Evolutionary conservation across 2,329 filamentous ascomycete genomes (phyloP).

Genomic region (Trichothecium sympodiale): DNA sequence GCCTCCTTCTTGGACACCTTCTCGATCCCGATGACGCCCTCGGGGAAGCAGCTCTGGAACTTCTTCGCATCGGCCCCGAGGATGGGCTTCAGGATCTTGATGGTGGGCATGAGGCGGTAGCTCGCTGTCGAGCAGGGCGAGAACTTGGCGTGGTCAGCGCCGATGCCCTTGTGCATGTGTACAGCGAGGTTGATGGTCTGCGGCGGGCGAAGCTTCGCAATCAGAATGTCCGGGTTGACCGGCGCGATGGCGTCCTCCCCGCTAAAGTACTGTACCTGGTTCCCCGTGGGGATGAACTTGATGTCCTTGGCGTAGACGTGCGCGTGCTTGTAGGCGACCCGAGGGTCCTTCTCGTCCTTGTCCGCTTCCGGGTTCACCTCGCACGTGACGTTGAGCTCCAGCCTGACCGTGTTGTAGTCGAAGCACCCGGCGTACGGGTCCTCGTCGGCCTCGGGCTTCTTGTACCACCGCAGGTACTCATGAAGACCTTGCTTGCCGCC

Average conservation of each 20-base stretch:
- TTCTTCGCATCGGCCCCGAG: constrained; percentile 78
- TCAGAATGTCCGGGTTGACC: constrained; percentile 82
- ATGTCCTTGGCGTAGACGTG: constrained; percentile 74
- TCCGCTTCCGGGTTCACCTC: constrained; percentile 64
- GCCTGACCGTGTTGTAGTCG: constrained; percentile 80
- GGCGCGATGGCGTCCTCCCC: constrained; percentile 60
- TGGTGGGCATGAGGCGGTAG: constrained; percentile 82
- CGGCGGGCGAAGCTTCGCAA: constrained; percentile 86
- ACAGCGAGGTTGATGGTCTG: constrained; percentile 79
- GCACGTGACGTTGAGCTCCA: constrained; percentile 70
- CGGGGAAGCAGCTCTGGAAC: constrained; percentile 80
- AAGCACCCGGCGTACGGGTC: constrained; percentile 47
- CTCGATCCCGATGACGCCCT: constrained; percentile 70
- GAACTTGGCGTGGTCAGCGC: constrained; percentile 92
- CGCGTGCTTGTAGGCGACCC: constrained; percentile 75
- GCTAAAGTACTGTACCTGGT: constrained; percentile 58
- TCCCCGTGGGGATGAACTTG: constrained; percentile 63
- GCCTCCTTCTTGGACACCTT: constrained; percentile 59
- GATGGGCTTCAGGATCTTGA: constrained; percentile 75
- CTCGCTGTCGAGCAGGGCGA: constrained; percentile 91
- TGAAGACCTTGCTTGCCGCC: constrained; percentile 65
- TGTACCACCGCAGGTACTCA: constrained; percentile 72
- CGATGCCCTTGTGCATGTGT: constrained; percentile 92
- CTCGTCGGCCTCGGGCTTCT: constrained; percentile 54
- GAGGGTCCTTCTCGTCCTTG: constrained; percentile 65